Evolutionary conservation across 305 asterid species (phyloP).

Genomic region (Fraxinus latifolia): DNA sequence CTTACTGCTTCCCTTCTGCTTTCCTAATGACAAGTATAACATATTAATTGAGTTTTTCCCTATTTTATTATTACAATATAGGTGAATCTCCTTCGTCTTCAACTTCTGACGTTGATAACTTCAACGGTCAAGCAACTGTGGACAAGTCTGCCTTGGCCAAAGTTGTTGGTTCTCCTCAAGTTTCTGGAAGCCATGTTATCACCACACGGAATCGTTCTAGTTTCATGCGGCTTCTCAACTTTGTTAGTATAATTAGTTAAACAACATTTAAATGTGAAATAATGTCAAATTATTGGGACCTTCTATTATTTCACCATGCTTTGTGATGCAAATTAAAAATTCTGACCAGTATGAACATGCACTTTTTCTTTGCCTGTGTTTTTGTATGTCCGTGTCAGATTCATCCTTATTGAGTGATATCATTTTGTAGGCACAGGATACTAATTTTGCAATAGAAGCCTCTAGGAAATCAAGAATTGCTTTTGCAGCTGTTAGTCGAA

Average conservation of each 20-base stretch:
- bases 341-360: not conserved
- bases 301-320: not conserved
- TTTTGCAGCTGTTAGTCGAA: slow-evolving; percentile 56
- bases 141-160: slow-evolving; percentile 66
- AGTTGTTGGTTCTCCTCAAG: slow-evolving; percentile 54
- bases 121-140: slow-evolving; percentile 60
- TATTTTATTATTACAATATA: slow-evolving; percentile 33
- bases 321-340: not conserved
- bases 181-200: slow-evolving; percentile 51
- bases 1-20: not conserved
- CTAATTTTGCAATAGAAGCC: slow-evolving; percentile 85
- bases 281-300: not conserved
- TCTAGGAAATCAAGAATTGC: slow-evolving; percentile 76
- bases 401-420: slow-evolving; percentile 1
- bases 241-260: slow-evolving; percentile 38
- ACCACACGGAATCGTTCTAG: slow-evolving; percentile 44
- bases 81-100: slow-evolving; percentile 99
- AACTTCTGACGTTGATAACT: slow-evolving; percentile 91
- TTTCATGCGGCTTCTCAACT: slow-evolving; percentile 42
- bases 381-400: not conserved
- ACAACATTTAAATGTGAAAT: slow-evolving; percentile 1
- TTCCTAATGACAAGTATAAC: slow-evolving; percentile 4
- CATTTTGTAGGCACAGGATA: slow-evolving; percentile 71
- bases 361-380: not conserved
- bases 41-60: slow-evolving; percentile 24